Base-by-base conservation (phyloP, 2,329 filamentous ascomycete species). In the Juglanconis sp. region DNA sequence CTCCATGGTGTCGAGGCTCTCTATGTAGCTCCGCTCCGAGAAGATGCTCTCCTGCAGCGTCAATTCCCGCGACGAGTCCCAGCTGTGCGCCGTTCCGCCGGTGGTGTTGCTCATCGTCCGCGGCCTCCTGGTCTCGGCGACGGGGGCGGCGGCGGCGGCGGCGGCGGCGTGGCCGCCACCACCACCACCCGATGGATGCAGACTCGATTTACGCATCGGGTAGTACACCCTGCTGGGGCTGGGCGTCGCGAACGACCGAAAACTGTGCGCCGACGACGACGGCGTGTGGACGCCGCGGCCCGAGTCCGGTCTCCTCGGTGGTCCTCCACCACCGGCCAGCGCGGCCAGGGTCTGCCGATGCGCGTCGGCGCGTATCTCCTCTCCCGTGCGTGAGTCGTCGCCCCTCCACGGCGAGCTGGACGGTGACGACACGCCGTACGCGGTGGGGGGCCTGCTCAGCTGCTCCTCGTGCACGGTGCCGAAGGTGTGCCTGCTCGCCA, bases 311-410 rank as follows among this genome's bases (percentile, higher is more conserved):
- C 6, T 34, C 40, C 13, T 15, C 3, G 53, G 34, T 5, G 53
- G 17, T 9, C 24, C 51, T 24, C 46, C 24, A 5, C 30, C 8
- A 1, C 48, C 55, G 1, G 38, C 47, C 7, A 63, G 46, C 7
- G 61, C 61, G 15, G 56, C 58, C 4, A 63, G 61, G 17, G 61
- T 15, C 46, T 63, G 38, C n/a, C 42, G 50, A n/a, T 46, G 58
- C 31, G 49, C 52, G 4, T n/a, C n/a, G 3, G 38, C 34, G 11
- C 59, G 35, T 57, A 51, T 67, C 51, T 73, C 68, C 4, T 75
- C 72, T 24, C 72, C 71, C 13, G 68, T 61, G 4, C 67, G 68
- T 40, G 56, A 36, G 6, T 72, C 68, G 8, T 74, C 72, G 31
- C 72, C 70, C 15, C 67, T 60, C 3, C 66, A 68, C 34, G 50